Conservation (phyloP, 169 alveolate genomes). For the Theileria annulata region DNA sequence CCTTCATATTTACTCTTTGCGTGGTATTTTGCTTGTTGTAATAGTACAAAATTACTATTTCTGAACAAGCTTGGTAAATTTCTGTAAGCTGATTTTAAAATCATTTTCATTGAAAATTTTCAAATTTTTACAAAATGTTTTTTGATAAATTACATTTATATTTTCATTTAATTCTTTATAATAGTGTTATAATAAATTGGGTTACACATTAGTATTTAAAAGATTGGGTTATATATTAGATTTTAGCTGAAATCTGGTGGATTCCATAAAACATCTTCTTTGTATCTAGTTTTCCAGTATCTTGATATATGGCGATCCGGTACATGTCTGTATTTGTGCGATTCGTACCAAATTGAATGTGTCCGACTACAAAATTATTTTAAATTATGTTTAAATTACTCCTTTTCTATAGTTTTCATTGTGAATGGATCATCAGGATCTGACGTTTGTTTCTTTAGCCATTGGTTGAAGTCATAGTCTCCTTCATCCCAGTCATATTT, state of each 20-base stretch:
- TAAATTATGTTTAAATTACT: slow-evolving; percentile 30
- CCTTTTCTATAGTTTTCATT: slow-evolving; percentile 46
- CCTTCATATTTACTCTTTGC: slow-evolving; percentile 59
- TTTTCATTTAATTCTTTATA: neutral
- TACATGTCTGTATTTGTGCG: slow-evolving; percentile 76
- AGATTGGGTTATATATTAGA: neutral
- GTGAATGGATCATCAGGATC: slow-evolving; percentile 74
- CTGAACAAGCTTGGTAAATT: neutral
- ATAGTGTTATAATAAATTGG: neutral
- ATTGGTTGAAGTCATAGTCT: slow-evolving; percentile 77
- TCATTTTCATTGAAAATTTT: too few relatives aligned
- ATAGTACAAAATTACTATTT: neutral
- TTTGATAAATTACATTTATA: too few relatives aligned
- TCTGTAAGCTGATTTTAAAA: neutral
- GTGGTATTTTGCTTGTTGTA: slow-evolving; percentile 18
- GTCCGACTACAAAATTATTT: slow-evolving; percentile 58
- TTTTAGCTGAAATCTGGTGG: slow-evolving; percentile 57
- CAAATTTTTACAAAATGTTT: too few relatives aligned
- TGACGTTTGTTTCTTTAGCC: slow-evolving; percentile 83
- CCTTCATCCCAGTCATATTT: slow-evolving; percentile 87
- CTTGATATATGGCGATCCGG: slow-evolving; percentile 82
- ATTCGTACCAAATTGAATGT: slow-evolving; percentile 78
- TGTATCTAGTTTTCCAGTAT: slow-evolving; percentile 66
- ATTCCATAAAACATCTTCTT: slow-evolving; percentile 61
- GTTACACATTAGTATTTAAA: too few relatives aligned